phyloP scores from a whole-genome alignment of 768 basidiomycete genomes.

The Inosperma sp. region DNA sequence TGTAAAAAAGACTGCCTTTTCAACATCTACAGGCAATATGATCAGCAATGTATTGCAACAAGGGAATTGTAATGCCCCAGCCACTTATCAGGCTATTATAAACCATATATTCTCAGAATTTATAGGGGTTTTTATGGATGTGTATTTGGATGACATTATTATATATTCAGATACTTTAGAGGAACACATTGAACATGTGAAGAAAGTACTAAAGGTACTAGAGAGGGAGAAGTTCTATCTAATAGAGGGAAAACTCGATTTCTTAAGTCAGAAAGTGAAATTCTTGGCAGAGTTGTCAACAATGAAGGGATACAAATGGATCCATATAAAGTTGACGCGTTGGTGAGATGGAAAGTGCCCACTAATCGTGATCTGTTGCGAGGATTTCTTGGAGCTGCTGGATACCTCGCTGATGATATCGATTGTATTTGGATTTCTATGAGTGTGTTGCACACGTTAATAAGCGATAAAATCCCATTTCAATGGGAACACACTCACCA shows the following conservation, averaged over 20 bases:
- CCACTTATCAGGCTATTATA: too few species aligned
- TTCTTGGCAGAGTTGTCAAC: slow-evolving; percentile 26
- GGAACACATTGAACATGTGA: slow-evolving; percentile 31
- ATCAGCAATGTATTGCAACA: too few species aligned
- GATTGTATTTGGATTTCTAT: slow-evolving; percentile 31
- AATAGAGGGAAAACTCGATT: slow-evolving; percentile 28
- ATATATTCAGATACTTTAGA: slow-evolving; percentile 18
- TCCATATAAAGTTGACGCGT: slow-evolving; percentile 34
- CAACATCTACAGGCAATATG: too few species aligned
- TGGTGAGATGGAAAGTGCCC: slow-evolving; percentile 30
- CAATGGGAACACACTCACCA: slow-evolving; percentile 23
- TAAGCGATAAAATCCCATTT: slow-evolving; percentile 20
- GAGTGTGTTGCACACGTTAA: slow-evolving; percentile 24
- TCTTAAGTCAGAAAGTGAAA: slow-evolving; percentile 28
- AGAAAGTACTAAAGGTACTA: slow-evolving; percentile 28
- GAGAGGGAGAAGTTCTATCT: slow-evolving; percentile 33
- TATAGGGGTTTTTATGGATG: too few species aligned
- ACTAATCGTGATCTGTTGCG: slow-evolving; percentile 27
- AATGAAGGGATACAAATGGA: slow-evolving; percentile 37
- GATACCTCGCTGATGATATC: slow-evolving; percentile 29
- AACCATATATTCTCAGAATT: too few species aligned
- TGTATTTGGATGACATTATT: background rate
- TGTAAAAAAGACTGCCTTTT: too few species aligned
- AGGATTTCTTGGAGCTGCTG: slow-evolving; percentile 25
- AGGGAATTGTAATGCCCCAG: too few species aligned